A percentile compares a stretch with the other conserved stretches of the same genome.
These are phyloP conservation scores for Teunomyces tritomae DNA, from an alignment of 805 yeast species.

Conservation along the genomic window DNA sequence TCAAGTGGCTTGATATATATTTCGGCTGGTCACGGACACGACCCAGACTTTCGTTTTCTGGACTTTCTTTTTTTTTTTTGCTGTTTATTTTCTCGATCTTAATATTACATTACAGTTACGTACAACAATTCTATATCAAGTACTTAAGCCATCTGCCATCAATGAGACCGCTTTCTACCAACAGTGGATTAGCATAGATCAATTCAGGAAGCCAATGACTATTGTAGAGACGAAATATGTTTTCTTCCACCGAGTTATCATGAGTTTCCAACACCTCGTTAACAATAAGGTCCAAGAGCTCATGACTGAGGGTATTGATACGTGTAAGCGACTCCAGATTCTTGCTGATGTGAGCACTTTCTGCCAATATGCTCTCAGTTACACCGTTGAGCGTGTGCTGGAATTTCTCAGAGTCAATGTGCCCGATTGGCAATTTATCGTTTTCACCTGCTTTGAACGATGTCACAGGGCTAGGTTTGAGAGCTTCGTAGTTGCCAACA, in stretches of 20 bases:
- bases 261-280: conserved; percentile 21
- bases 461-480: conserved; percentile 18
- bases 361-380: conserved; percentile 22
- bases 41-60: background rate
- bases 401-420: conserved; percentile 33
- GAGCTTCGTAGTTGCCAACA: conserved; percentile 43
- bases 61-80: background rate
- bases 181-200: conserved; percentile 40
- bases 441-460: conserved; percentile 13
- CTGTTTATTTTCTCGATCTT: background rate
- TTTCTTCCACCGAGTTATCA: conserved; percentile 22
- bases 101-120: background rate
- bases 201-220: conserved; percentile 39
- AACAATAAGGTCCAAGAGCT: conserved; percentile 32
- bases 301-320: conserved; percentile 31
- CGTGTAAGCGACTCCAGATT: conserved; percentile 17
- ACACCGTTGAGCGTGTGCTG: conserved; percentile 22
- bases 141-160: conserved; percentile 38
- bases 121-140: conserved; percentile 22
- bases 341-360: conserved; percentile 17
- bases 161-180: conserved; percentile 33
- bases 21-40: background rate
- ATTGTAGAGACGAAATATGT: conserved; percentile 36
- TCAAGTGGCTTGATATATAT: conserved; percentile 3
- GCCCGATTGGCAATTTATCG: conserved; percentile 32